A percentile compares a stretch with the other conserved stretches of the same genome.
phyloP scores from a whole-genome alignment of 129 eudicot genomes.

The Artemisia argyi region DNA sequence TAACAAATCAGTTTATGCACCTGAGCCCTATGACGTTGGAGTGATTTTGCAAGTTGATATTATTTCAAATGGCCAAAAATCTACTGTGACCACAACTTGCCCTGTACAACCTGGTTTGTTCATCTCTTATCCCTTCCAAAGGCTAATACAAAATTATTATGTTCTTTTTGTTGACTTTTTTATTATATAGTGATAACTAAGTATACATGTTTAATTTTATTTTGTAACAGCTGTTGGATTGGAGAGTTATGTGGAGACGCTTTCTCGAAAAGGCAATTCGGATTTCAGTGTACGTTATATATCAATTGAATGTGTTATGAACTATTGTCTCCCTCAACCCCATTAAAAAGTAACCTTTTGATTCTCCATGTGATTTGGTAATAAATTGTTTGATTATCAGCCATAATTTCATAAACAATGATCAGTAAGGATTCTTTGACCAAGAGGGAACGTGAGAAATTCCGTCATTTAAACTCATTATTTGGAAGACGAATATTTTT shows the following conservation, averaged over 20 bases:
- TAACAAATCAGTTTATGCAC: constrained; percentile 86
- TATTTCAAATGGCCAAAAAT: constrained; percentile 62
- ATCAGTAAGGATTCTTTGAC: no score
- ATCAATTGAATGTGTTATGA: neutral
- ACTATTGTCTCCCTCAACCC: neutral
- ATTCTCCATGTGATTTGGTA: no score
- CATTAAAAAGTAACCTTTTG: neutral
- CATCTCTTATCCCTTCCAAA: constrained; percentile 9
- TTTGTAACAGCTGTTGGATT: constrained; percentile 69
- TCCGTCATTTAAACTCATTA: no score
- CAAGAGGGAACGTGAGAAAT: no score
- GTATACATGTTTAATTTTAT: neutral
- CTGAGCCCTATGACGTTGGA: constrained; percentile 92
- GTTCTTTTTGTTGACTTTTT: neutral
- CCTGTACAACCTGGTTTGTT: constrained; percentile 77
- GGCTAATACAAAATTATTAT: neutral
- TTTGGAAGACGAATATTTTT: no score
- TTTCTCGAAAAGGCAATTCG: constrained; percentile 61
- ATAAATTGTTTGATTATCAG: neutral
- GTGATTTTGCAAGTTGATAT: constrained; percentile 87
- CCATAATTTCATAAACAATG: neutral
- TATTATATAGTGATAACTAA: constrained; percentile 8
- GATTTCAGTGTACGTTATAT: constrained; percentile 71
- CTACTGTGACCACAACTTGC: constrained; percentile 64
- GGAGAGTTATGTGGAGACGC: constrained; percentile 67